Conservation (phyloP, 129 eudicot species). For the Arctium lappa region DNA sequence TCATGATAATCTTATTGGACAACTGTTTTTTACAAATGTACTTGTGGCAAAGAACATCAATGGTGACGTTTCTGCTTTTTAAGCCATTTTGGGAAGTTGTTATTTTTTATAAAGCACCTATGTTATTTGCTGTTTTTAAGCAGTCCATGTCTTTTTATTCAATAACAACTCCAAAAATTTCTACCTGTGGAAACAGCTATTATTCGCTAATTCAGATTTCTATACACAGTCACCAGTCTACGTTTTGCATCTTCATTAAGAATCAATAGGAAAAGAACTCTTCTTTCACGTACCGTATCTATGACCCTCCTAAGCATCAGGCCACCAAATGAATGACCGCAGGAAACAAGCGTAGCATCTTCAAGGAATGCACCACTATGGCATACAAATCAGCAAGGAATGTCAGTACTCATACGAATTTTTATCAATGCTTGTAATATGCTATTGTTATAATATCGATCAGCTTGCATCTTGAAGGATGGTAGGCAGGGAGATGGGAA, state of each 20-base stretch:
- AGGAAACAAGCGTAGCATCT: constrained; percentile 75
- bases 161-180: not conserved
- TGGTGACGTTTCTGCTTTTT: not conserved
- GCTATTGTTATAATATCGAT: not conserved
- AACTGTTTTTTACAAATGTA: not conserved
- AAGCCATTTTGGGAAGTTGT: not conserved
- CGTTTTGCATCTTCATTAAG: not conserved
- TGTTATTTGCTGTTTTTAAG: not conserved
- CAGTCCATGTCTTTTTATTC: not conserved
- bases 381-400: not conserved
- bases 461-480: not conserved
- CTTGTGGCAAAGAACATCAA: not conserved
- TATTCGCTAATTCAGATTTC: not conserved
- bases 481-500: not conserved
- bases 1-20: not conserved
- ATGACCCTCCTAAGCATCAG: constrained; percentile 63
- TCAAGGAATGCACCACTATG: constrained; percentile 73
- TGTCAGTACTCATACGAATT: not conserved
- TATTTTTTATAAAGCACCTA: not conserved
- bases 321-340: constrained; percentile 89
- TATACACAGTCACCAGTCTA: constrained; percentile 1
- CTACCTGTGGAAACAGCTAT: not conserved
- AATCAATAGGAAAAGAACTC: not conserved
- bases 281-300: constrained; percentile 45
- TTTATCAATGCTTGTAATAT: not conserved